These are phyloP conservation scores for Phaeosphaeriaceae sp. DNA, from an alignment of 2,329 filamentous ascomycete species.

Conservation along the genomic window DNA sequence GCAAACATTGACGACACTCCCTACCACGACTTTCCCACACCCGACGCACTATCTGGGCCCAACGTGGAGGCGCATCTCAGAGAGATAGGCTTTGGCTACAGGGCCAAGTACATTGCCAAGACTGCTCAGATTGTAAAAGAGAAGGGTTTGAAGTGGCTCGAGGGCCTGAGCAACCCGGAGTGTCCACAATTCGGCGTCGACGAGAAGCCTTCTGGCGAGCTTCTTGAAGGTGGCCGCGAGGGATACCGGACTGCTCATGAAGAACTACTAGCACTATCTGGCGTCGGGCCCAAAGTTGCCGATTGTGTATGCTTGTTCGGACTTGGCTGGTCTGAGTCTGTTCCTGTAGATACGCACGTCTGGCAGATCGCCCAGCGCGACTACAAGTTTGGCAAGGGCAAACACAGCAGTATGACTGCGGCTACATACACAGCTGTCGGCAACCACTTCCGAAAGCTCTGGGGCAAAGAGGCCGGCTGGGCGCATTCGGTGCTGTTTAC, in stretches of 20 bases:
- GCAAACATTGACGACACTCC: constrained; percentile 71
- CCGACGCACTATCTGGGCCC: constrained; percentile 72
- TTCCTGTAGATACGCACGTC: constrained; percentile 95
- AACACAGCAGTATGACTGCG: constrained; percentile 85
- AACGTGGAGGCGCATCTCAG: constrained; percentile 83
- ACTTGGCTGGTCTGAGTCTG: constrained; percentile 91
- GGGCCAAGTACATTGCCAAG: constrained; percentile 88
- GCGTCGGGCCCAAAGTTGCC: constrained; percentile 94
- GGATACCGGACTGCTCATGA: constrained; percentile 84
- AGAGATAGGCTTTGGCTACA: constrained; percentile 89
- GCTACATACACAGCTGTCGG: constrained; percentile 88
- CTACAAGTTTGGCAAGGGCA: constrained; percentile 87
- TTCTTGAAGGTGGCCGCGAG: constrained; percentile 60
- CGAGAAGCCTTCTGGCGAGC: constrained; percentile 54
- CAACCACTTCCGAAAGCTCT: constrained; percentile 85
- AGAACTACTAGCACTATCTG: constrained; percentile 77
- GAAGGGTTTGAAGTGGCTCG: constrained; percentile 74
- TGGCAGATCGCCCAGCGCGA: constrained; percentile 98
- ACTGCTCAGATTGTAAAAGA: constrained; percentile 81
- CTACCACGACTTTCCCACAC: constrained; percentile 87
- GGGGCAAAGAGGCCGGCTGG: constrained; percentile 96
- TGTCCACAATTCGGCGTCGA: constrained; percentile 65
- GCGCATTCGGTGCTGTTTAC: constrained; percentile 97
- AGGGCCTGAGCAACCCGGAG: constrained; percentile 78
- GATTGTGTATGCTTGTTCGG: constrained; percentile 98